Evolutionary conservation across 331 rosid genomes (phyloP), one percentile per base, ranked within the genome.

Genomic region (Telfairia occidentalis): DNA sequence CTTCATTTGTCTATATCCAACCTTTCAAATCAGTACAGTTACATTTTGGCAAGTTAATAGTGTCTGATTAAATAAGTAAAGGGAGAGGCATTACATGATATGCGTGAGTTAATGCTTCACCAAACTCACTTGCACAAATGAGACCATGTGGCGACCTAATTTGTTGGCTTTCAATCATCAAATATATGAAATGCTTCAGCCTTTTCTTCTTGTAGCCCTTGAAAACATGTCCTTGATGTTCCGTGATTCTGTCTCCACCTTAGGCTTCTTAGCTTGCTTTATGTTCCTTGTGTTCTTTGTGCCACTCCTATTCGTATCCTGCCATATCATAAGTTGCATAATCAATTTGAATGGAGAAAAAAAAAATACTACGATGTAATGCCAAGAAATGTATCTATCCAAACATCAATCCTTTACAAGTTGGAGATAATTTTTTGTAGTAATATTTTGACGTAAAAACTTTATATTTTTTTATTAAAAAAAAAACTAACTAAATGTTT

Each of bases 201-300:
- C 82, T 88, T 87, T 87, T 90, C 82, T 90, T 78, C 87, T 73
- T 55, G 95, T 77, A 30, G 92, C 96, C 75, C 92, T 91, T 34
- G 82, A 30, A 78, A 94, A 94, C 97, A 94, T 91, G 0, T 87
- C 98, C 76, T 71, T 89, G 74, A 87, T 90, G 92, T 87, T 88
- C 66, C 67, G 94, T 23, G 98, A 91, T 63, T 81, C 86, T 9
- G 96, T 84, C 86, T 94, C 97, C 87, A 80, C 32, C 82, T 89
- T 91, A 5, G 85, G 75, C 84, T 91, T 91, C 84, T 90, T 91
- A 16, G 84, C 81, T 79, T 71, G 90, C 78, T 88, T 88, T 76
- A 90, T 95, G 60, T 75, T 83, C 82, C 78, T 84, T 26, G 89
- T 71, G 19, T 69, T 75, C 85, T 83, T 91, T 74, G 70, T 77